phyloP scores from a whole-genome alignment of 2,329 filamentous ascomycete species.

The Colletotrichum spaethianum region DNA sequence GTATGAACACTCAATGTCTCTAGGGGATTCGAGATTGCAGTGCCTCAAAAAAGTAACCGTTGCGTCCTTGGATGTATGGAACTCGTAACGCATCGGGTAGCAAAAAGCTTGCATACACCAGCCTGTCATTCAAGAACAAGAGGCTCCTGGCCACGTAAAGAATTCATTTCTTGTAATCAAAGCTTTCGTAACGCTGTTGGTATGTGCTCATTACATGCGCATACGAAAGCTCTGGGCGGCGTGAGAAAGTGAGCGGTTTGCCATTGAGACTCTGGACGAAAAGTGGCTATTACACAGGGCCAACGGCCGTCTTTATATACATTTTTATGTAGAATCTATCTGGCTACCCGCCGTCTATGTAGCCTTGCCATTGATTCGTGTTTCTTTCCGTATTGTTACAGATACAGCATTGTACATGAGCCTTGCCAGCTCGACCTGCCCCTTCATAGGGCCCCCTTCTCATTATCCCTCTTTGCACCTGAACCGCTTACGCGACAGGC shows the following conservation, averaged over 20 bases:
- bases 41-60: background rate
- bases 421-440: conserved; percentile 1
- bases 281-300: conserved; percentile 9
- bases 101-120: background rate
- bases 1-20: too few relatives aligned
- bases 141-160: background rate
- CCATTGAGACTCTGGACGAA: background rate
- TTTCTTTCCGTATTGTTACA: conserved; percentile 24
- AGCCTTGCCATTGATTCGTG: background rate
- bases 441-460: background rate
- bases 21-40: too few relatives aligned
- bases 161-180: background rate
- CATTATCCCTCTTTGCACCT: background rate
- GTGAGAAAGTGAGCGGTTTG: background rate
- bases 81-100: too few relatives aligned
- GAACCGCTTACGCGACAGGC: conserved; percentile 59
- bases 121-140: background rate
- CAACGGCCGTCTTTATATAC: conserved; percentile 22
- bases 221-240: background rate
- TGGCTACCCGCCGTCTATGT: conserved; percentile 8
- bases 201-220: background rate
- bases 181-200: background rate
- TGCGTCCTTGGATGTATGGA: background rate
- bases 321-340: conserved; percentile 23
- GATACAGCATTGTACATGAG: conserved; percentile 35